Conservation (phyloP, 192 early-diverging fungal genomes). For the Kickxella alabastrina region DNA sequence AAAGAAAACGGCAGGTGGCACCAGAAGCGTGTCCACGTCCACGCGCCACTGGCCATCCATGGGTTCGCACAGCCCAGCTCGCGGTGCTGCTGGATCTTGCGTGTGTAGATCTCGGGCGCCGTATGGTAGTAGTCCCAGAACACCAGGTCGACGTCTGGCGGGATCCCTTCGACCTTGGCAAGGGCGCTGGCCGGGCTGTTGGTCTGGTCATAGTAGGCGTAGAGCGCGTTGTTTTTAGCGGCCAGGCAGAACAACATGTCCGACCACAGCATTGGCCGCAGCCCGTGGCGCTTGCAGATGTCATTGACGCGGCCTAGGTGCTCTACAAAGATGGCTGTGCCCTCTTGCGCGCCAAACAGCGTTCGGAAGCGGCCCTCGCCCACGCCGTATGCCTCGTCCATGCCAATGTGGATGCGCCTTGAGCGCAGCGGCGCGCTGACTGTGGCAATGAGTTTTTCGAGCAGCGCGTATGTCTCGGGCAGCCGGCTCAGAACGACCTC, state of each 20-base stretch:
- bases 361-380: conserved; percentile 79
- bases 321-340: conserved; percentile 68
- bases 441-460: conserved; percentile 68
- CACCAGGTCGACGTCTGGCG: conserved; percentile 63
- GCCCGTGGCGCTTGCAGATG: conserved; percentile 59
- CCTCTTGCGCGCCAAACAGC: conserved; percentile 71
- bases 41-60: conserved; percentile 76
- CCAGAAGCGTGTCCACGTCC: conserved; percentile 87
- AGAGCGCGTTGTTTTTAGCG: conserved; percentile 74
- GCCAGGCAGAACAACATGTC: conserved; percentile 70
- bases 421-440: conserved; percentile 68
- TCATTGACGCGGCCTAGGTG: conserved; percentile 69
- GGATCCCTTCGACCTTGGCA: conserved; percentile 52
- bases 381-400: conserved; percentile 86
- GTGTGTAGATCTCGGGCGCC: conserved; percentile 60
- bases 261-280: conserved; percentile 84
- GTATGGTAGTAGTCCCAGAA: conserved; percentile 92
- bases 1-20: conserved; percentile 77
- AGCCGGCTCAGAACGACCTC: conserved; percentile 71
- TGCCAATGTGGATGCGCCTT: conserved; percentile 78
- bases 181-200: conserved; percentile 58
- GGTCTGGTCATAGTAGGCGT: conserved; percentile 74
- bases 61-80: conserved; percentile 73
- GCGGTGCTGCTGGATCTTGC: conserved; percentile 78
- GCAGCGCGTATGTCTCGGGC: conserved; percentile 75